Evolutionary conservation across 108 stramenopile species (phyloP).

Genomic region (Conticribra guillardii): DNA sequence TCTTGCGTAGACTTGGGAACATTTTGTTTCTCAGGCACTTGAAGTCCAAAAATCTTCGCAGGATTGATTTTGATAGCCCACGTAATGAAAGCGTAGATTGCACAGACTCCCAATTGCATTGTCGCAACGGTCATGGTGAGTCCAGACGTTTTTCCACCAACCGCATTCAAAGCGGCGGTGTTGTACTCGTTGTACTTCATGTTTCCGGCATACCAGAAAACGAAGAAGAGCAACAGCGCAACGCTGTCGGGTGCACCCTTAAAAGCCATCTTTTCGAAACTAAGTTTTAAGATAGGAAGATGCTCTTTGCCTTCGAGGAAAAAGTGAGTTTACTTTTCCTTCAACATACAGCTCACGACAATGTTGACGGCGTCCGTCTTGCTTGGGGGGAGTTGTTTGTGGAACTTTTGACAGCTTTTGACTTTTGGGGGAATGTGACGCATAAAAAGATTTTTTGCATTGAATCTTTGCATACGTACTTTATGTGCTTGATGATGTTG

Average conservation of each 20-base stretch:
- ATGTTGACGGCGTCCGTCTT: too few relatives aligned
- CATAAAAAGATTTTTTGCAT: too few relatives aligned
- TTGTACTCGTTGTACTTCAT: conserved; percentile 72
- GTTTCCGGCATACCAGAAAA: conserved; percentile 61
- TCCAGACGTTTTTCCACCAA: conserved; percentile 56
- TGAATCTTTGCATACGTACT: too few relatives aligned
- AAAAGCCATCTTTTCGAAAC: conserved; percentile 39
- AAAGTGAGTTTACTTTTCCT: too few relatives aligned
- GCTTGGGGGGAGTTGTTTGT: too few relatives aligned
- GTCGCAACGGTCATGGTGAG: conserved; percentile 63
- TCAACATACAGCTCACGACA: too few relatives aligned
- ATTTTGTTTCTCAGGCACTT: conserved; percentile 43
- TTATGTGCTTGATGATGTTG: too few relatives aligned
- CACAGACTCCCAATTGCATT: conserved; percentile 60
- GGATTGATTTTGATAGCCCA: conserved; percentile 57
- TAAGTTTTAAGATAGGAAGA: too few relatives aligned
- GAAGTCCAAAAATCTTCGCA: conserved; percentile 50
- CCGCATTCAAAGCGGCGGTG: conserved; percentile 55
- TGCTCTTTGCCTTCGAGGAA: neutral
- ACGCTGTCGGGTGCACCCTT: conserved; percentile 54
- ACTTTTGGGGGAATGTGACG: too few relatives aligned
- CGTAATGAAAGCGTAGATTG: conserved; percentile 50
- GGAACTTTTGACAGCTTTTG: too few relatives aligned
- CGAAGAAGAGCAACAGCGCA: conserved; percentile 51
- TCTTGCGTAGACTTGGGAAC: conserved; percentile 37